Percentiles rank a stretch among this genome's conserved stretches.
Evolutionary conservation across 2,329 filamentous ascomycete genomes (phyloP).

Genomic region (Colletotrichum tropicale): DNA sequence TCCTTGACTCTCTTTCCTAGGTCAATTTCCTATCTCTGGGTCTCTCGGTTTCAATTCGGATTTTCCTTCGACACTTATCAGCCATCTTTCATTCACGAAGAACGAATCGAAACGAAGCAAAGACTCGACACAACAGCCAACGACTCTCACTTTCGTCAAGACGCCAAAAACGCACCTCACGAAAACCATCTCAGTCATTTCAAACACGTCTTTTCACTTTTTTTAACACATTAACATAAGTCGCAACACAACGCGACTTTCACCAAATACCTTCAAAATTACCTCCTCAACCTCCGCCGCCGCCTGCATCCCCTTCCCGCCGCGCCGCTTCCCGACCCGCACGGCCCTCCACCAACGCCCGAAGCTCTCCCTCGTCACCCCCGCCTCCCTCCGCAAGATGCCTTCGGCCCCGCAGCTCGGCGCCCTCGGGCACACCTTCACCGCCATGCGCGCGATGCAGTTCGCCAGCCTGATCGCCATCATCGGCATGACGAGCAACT

Average conservation of each 20-base stretch:
- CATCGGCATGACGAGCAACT: slow-evolving; percentile 82
- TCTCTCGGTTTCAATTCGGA: slow-evolving; percentile 22
- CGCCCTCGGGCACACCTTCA: slow-evolving; percentile 80
- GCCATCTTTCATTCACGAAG: neutral
- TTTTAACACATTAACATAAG: neutral
- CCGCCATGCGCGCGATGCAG: slow-evolving; percentile 73
- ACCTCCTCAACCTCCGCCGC: slow-evolving; percentile 24
- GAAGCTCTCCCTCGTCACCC: slow-evolving; percentile 46
- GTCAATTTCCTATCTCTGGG: slow-evolving; percentile 22
- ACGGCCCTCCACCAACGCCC: slow-evolving; percentile 41
- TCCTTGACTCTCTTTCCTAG: slow-evolving; percentile 27
- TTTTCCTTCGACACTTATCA: neutral
- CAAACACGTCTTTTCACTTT: neutral
- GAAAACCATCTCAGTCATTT: neutral
- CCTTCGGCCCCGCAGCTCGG: slow-evolving; percentile 61
- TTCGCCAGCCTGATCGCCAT: slow-evolving; percentile 74
- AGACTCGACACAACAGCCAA: neutral
- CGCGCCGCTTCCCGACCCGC: slow-evolving; percentile 42
- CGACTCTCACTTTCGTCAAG: neutral
- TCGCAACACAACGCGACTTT: slow-evolving; percentile 1
- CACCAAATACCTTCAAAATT: slow-evolving; percentile 13
- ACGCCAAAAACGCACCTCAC: neutral
- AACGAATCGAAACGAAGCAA: neutral
- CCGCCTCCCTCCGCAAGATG: slow-evolving; percentile 40
- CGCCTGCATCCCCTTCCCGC: slow-evolving; percentile 41